Evolutionary conservation across 2,329 filamentous ascomycete species (phyloP).

Genomic region (Colletotrichum sp.): DNA sequence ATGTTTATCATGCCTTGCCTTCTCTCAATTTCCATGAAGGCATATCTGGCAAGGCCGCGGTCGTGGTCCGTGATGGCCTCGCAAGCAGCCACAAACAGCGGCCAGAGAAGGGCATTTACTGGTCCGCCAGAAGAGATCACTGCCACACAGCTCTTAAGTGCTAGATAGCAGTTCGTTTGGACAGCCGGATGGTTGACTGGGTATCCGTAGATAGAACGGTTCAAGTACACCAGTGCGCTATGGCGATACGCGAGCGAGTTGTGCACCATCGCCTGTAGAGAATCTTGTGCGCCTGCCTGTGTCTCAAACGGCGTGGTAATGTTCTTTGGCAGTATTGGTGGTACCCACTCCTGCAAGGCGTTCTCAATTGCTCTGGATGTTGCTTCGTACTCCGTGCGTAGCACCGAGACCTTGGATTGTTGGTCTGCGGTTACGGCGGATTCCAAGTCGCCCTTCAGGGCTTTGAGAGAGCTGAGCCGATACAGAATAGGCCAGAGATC

Average conservation of each 20-base stretch:
- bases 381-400: slow-evolving; percentile 49
- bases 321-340: slow-evolving; percentile 48
- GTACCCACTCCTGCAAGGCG: slow-evolving; percentile 60
- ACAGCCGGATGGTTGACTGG: slow-evolving; percentile 52
- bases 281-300: slow-evolving; percentile 37
- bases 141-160: slow-evolving; percentile 57
- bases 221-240: slow-evolving; percentile 61
- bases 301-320: slow-evolving; percentile 20
- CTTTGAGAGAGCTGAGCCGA: slow-evolving; percentile 58
- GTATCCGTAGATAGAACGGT: slow-evolving; percentile 56
- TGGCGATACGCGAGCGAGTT: slow-evolving; percentile 64
- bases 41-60: slow-evolving; percentile 51
- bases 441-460: slow-evolving; percentile 57
- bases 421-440: slow-evolving; percentile 43
- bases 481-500: slow-evolving; percentile 68
- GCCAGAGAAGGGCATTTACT: slow-evolving; percentile 68
- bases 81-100: slow-evolving; percentile 66
- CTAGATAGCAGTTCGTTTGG: slow-evolving; percentile 55
- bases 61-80: slow-evolving; percentile 59
- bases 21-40: slow-evolving; percentile 57
- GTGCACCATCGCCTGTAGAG: slow-evolving; percentile 58
- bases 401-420: background rate
- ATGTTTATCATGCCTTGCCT: slow-evolving; percentile 71
- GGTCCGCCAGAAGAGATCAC: slow-evolving; percentile 40
- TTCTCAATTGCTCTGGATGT: slow-evolving; percentile 59